A percentile compares a stretch with the other conserved stretches of the same genome.
Evolutionary conservation across 2,329 filamentous ascomycete genomes (phyloP).

Genomic region (Zalaria obscura): DNA sequence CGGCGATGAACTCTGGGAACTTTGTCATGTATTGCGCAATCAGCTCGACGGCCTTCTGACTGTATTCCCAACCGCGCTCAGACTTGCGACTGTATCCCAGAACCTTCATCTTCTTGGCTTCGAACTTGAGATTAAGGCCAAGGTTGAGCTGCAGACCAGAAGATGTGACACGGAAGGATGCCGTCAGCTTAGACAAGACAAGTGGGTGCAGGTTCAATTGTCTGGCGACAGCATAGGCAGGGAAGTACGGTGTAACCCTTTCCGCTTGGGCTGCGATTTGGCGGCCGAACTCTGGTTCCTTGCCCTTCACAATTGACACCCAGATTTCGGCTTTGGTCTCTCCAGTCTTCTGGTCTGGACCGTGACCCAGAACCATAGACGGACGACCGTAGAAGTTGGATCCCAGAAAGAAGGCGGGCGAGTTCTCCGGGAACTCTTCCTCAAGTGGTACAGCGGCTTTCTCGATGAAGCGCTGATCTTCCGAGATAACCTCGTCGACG

Average conservation of each 20-base stretch:
- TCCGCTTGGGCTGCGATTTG: constrained; percentile 59
- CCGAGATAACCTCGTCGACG: constrained; percentile 79
- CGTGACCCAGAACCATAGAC: constrained; percentile 65
- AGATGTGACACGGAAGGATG: constrained; percentile 74
- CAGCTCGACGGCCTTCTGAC: constrained; percentile 64
- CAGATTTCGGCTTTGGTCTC: constrained; percentile 65
- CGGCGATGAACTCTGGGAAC: constrained; percentile 91
- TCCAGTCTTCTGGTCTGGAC: constrained; percentile 8
- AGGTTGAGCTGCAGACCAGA: constrained; percentile 77
- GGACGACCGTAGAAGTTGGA: constrained; percentile 88
- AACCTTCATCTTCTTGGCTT: constrained; percentile 89
- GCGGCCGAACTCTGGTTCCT: constrained; percentile 70
- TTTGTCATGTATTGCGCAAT: constrained; percentile 80
- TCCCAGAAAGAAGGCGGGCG: constrained; percentile 82
- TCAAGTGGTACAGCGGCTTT: constrained; percentile 74
- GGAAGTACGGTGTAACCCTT: constrained; percentile 59
- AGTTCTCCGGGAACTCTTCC: constrained; percentile 75
- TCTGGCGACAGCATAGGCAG: constrained; percentile 78
- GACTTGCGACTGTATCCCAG: constrained; percentile 86
- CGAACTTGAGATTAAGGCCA: constrained; percentile 92
- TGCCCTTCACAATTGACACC: constrained; percentile 56
- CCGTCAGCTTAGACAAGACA: constrained; percentile 88
- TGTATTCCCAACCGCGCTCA: constrained; percentile 88
- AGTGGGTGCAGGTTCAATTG: constrained; percentile 71
- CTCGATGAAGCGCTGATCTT: constrained; percentile 88